Base-by-base conservation (phyloP, 169 alveolate genomes). In the Fabrea salina region DNA sequence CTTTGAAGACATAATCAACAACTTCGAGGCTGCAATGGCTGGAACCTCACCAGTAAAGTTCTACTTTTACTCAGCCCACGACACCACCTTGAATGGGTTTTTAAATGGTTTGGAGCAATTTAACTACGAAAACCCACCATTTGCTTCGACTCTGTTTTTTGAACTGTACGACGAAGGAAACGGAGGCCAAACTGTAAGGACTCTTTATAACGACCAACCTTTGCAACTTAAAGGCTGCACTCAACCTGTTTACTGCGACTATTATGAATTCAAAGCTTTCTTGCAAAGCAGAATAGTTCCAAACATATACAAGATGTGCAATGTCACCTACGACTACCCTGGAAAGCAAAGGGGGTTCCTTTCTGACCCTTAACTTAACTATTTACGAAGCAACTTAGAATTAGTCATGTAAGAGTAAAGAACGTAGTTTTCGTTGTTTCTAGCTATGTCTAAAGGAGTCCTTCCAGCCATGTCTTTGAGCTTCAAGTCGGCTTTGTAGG, bases 381-480 rank as follows among this genome's bases (percentile, higher is more conserved):
- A n/a, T n/a, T n/a, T n/a, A n/a, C n/a, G n/a, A n/a, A n/a, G n/a
- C n/a, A n/a, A n/a, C n/a, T n/a, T n/a, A n/a, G n/a, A n/a, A n/a
- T n/a, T n/a, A n/a, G n/a, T n/a, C n/a, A n/a, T n/a, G n/a, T n/a
- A n/a, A n/a, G n/a, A n/a, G n/a, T n/a, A n/a, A n/a, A n/a, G n/a
- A n/a, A n/a, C n/a, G n/a, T n/a, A n/a, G n/a, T n/a, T n/a, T n/a
- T n/a, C 53, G 53, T 44, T 11, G 11, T 16, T 66, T 40, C n/a
- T 66, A 8, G 76, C 76, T 37, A 66, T 66, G 3, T 39, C 57
- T 22, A 22, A 30, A 32, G 76, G 76, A 35, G 57, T 40, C 30
- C 76, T 66, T 6, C 57, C 76, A 37, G 57, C 76, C 1, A 66
- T 66, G 40, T 66, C 76, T 0, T 3, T 13, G 40, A 57, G 58